phyloP scores from a whole-genome alignment of 495 filamentous ascomycete genomes.

The Aspergillus affinis region DNA sequence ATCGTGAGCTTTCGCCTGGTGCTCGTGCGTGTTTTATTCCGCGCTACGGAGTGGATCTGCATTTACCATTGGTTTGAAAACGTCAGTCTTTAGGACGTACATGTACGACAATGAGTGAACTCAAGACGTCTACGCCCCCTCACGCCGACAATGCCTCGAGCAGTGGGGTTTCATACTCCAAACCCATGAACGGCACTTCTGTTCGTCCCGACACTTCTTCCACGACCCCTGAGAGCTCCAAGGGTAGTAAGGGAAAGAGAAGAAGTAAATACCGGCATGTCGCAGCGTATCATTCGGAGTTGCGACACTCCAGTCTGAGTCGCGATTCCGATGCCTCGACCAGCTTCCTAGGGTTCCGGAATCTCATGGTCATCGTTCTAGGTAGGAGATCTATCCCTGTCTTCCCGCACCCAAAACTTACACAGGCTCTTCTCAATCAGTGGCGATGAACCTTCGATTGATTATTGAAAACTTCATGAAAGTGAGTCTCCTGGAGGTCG shows the following conservation, averaged over 20 bases:
- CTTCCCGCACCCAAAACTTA: slow-evolving; percentile 14
- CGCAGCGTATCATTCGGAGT: slow-evolving; percentile 73
- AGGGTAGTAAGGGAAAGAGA: slow-evolving; percentile 17
- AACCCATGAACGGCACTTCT: slow-evolving; percentile 10
- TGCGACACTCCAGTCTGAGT: slow-evolving; percentile 77
- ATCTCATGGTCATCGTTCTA: slow-evolving; percentile 92
- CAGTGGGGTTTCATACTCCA: background rate
- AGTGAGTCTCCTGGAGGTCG: slow-evolving; percentile 41
- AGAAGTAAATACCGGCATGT: slow-evolving; percentile 80
- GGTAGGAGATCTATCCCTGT: slow-evolving; percentile 48
- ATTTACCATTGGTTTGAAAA: background rate
- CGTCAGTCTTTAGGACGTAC: background rate
- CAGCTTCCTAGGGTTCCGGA: slow-evolving; percentile 90
- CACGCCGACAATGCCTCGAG: background rate
- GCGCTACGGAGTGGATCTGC: background rate
- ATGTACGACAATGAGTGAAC: background rate
- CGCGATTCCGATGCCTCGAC: slow-evolving; percentile 70
- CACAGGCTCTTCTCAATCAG: slow-evolving; percentile 37
- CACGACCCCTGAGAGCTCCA: slow-evolving; percentile 2
- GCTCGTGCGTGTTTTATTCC: background rate
- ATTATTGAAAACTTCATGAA: slow-evolving; percentile 98
- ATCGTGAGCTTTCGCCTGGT: background rate
- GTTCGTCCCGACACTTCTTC: slow-evolving; percentile 10
- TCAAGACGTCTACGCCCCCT: background rate
- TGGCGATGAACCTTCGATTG: slow-evolving; percentile 88